A percentile compares a stretch with the other conserved stretches of the same genome.
phyloP scores from a whole-genome alignment of 2,329 filamentous ascomycete genomes.

The Hirsutella thompsonii region DNA sequence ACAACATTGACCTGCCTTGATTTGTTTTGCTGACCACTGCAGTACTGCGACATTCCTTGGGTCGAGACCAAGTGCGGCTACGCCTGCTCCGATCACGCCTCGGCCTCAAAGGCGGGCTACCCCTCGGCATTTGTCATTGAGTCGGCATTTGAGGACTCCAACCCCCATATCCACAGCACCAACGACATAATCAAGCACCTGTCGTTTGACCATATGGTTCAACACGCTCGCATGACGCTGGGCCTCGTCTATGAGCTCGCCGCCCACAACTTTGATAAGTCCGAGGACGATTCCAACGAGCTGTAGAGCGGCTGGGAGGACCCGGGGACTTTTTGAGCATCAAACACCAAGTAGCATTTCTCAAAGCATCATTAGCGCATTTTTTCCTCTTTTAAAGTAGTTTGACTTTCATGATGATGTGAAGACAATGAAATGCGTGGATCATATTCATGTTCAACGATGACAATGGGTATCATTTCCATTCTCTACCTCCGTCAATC shows the following conservation, averaged over 20 bases:
- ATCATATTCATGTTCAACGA: too few species aligned
- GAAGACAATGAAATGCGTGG: too few species aligned
- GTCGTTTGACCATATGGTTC: conserved; percentile 81
- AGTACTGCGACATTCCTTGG: conserved; percentile 83
- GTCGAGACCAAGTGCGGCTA: conserved; percentile 83
- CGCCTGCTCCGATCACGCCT: conserved; percentile 66
- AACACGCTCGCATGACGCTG: conserved; percentile 77
- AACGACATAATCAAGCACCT: conserved; percentile 60
- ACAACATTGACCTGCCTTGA: background rate
- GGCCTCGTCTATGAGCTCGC: conserved; percentile 76
- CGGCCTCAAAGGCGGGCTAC: conserved; percentile 61
- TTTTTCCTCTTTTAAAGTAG: too few species aligned
- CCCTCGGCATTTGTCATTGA: conserved; percentile 68
- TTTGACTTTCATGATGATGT: too few species aligned
- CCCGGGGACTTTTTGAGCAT: background rate
- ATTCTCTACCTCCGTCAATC: background rate
- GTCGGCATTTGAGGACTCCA: conserved; percentile 51
- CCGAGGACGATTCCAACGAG: background rate
- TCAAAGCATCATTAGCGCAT: too few species aligned
- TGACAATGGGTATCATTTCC: background rate
- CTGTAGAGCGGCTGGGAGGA: background rate
- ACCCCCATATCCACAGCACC: conserved; percentile 57
- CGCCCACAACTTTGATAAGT: conserved; percentile 52
- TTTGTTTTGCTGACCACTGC: conserved; percentile 2
- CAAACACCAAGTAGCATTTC: background rate